These are phyloP conservation scores for Beauveria asiatica DNA, from an alignment of 2,329 filamentous ascomycete species.

Conservation along the genomic window DNA sequence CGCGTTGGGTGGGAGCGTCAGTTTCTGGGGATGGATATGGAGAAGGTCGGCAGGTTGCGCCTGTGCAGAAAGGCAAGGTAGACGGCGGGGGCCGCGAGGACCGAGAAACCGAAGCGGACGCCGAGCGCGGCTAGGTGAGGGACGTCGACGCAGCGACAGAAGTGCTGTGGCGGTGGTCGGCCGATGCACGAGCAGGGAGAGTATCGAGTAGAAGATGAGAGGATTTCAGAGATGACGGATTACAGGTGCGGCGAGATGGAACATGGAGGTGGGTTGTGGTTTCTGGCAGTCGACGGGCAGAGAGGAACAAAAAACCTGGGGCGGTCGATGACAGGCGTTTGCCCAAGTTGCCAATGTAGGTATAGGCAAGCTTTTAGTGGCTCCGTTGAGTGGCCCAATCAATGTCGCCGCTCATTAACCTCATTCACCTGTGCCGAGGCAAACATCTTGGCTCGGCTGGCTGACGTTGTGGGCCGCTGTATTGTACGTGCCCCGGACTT, in stretches of 20 bases:
- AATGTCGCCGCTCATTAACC: background rate
- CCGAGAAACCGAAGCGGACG: slow-evolving; percentile 2
- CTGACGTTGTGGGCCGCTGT: background rate
- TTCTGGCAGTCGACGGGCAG: background rate
- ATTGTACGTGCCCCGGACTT: background rate
- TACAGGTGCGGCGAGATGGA: background rate
- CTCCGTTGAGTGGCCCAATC: background rate
- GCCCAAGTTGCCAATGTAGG: background rate
- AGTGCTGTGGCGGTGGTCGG: background rate
- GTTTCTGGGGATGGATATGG: background rate
- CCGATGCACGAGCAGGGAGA: background rate
- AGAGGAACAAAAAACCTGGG: background rate
- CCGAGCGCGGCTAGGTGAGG: background rate
- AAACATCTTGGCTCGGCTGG: background rate
- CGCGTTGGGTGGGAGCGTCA: background rate
- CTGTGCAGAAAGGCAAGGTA: background rate
- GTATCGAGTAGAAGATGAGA: background rate
- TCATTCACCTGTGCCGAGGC: slow-evolving; percentile 5
- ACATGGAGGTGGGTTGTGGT: background rate
- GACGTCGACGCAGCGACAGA: background rate
- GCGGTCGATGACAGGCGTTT: background rate
- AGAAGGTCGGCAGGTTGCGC: slow-evolving; percentile 8
- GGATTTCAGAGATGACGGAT: background rate
- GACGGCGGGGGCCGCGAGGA: slow-evolving; percentile 6
- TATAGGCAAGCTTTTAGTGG: too few relatives aligned